Percentiles rank a stretch among this genome's conserved stretches.
Conservation (phyloP, 2,329 filamentous ascomycete species). For the Nemania diffusa region DNA sequence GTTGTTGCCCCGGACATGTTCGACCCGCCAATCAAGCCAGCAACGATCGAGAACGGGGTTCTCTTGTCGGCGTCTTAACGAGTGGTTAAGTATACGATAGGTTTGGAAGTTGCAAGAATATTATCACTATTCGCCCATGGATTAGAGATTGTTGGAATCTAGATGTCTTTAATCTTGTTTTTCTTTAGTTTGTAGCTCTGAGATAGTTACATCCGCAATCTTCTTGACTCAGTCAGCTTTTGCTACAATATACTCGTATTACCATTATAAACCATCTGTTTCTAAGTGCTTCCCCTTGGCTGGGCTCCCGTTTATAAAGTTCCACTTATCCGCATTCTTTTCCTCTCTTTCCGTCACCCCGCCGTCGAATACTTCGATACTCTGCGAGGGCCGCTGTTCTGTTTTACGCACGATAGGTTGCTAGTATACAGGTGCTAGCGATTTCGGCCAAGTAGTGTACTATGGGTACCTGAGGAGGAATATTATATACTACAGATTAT, state of each 20-base stretch:
- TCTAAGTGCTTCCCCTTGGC: not conserved
- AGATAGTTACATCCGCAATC: not conserved
- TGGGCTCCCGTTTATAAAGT: not conserved
- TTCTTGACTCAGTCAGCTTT: constrained; percentile 1
- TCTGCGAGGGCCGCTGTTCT: not conserved
- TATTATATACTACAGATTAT: too few species aligned
- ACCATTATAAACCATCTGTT: not conserved
- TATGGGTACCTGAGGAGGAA: too few species aligned
- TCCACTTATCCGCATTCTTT: not conserved
- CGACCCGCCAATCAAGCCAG: constrained; percentile 13
- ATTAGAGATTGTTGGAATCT: constrained; percentile 1
- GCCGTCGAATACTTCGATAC: not conserved
- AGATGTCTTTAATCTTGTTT: constrained; percentile 5
- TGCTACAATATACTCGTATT: not conserved
- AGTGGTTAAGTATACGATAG: not conserved
- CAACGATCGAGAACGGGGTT: not conserved
- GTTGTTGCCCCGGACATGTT: constrained; percentile 3
- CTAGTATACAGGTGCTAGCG: not conserved
- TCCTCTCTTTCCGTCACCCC: not conserved
- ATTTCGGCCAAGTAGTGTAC: not conserved
- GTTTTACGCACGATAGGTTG: not conserved
- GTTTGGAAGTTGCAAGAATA: not conserved
- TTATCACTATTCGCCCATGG: not conserved
- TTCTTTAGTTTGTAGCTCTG: not conserved
- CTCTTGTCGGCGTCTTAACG: constrained; percentile 9